Conservation (phyloP, 306 rosid species). For the Quercus ilex region DNA sequence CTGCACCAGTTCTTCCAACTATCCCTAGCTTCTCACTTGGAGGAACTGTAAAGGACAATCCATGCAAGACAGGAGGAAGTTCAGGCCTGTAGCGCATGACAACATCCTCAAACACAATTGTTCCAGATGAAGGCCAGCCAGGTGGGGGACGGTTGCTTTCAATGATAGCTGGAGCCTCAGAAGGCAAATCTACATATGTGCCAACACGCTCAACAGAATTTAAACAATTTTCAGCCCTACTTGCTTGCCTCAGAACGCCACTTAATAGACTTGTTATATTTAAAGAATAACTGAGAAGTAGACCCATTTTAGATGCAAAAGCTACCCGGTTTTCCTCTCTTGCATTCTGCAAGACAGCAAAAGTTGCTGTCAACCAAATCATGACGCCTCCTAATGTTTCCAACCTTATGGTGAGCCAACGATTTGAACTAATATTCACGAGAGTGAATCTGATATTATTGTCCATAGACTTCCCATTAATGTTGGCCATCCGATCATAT, state of each 20-base stretch:
- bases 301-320: conserved; percentile 84
- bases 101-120: conserved; percentile 69
- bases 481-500: conserved; percentile 67
- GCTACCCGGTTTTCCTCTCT: conserved; percentile 45
- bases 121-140: conserved; percentile 84
- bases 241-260: conserved; percentile 76
- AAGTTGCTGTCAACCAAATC: conserved; percentile 84
- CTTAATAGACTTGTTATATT: conserved; percentile 76
- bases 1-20: conserved; percentile 97
- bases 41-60: conserved; percentile 57
- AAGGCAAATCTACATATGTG: conserved; percentile 57
- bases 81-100: conserved; percentile 82
- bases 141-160: conserved; percentile 70
- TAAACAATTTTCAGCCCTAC: conserved; percentile 79
- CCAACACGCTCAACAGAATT: conserved; percentile 89
- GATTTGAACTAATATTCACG: conserved; percentile 53
- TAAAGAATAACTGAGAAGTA: conserved; percentile 78
- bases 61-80: conserved; percentile 85
- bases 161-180: conserved; percentile 67
- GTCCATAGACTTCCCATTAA: conserved; percentile 80
- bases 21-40: conserved; percentile 84
- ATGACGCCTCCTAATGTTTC: conserved; percentile 83
- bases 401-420: conserved; percentile 71
- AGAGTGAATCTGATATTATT: conserved; percentile 74
- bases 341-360: conserved; percentile 78